Percentiles rank a stretch among this genome's conserved stretches.
Conservation (phyloP, 148 eudicot species). For the Rhododendron henanense region DNA sequence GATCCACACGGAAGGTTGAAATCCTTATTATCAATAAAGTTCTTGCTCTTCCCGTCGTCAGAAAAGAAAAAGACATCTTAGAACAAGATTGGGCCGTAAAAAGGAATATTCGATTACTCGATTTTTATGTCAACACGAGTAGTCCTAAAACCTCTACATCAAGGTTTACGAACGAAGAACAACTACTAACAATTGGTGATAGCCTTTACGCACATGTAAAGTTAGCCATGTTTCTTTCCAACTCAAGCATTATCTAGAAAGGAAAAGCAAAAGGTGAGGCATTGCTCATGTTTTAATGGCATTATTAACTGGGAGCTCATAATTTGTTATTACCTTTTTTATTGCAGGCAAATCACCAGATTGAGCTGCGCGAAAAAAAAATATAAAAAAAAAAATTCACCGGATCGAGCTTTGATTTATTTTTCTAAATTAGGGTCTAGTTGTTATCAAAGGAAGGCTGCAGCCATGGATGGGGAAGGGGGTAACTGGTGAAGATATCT, state of each 20-base stretch:
- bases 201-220: not conserved
- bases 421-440: not conserved
- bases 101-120: too few species aligned
- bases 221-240: not conserved
- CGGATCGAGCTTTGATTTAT: not conserved
- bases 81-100: too few species aligned
- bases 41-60: too few species aligned
- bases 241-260: not conserved
- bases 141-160: not conserved
- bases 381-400: too few species aligned
- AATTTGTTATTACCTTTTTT: not conserved
- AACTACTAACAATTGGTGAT: not conserved
- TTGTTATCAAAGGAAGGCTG: not conserved
- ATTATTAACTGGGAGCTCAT: not conserved
- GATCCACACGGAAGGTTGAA: not conserved
- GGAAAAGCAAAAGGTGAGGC: not conserved
- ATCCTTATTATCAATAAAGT: not conserved
- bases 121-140: not conserved
- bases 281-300: not conserved
- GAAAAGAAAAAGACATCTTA: too few species aligned
- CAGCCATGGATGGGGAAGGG: not conserved
- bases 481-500: not conserved
- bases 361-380: not conserved
- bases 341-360: not conserved
- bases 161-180: not conserved